These are phyloP conservation scores for Phellopilus nigrolimitatus DNA, from an alignment of 1,284 basidiomycete species.

Conservation along the genomic window DNA sequence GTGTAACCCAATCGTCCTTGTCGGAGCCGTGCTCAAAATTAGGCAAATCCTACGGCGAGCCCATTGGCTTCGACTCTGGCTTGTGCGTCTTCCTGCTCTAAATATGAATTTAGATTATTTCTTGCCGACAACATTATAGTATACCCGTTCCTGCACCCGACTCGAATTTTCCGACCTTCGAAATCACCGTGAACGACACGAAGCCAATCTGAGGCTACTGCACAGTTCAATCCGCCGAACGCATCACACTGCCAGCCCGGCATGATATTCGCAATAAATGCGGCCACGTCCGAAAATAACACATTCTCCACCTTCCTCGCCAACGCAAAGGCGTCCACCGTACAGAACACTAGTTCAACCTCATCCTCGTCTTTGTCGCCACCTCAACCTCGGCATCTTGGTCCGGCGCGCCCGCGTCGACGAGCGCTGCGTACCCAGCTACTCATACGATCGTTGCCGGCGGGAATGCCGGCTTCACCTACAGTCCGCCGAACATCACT, in stretches of 20 bases:
- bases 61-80: slow-evolving; percentile 33
- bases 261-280: slow-evolving; percentile 54
- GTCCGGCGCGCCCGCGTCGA: slow-evolving; percentile 25
- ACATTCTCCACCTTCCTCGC: slow-evolving; percentile 44
- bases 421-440: slow-evolving; percentile 29
- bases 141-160: slow-evolving; percentile 33
- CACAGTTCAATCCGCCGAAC: slow-evolving; percentile 19
- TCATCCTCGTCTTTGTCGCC: neutral
- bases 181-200: slow-evolving; percentile 28
- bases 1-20: slow-evolving; percentile 42
- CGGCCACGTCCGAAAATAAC: slow-evolving; percentile 37
- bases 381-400: slow-evolving; percentile 18
- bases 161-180: slow-evolving; percentile 25
- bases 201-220: slow-evolving; percentile 36
- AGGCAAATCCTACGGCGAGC: slow-evolving; percentile 7
- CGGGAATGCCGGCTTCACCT: slow-evolving; percentile 27
- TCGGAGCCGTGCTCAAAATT: slow-evolving; percentile 33
- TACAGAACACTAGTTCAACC: slow-evolving; percentile 3
- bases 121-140: slow-evolving; percentile 22
- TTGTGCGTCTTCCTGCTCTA: slow-evolving; percentile 33
- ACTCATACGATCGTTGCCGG: slow-evolving; percentile 42
- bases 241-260: slow-evolving; percentile 29
- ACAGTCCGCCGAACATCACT: slow-evolving; percentile 40
- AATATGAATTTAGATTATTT: slow-evolving; percentile 1
- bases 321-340: slow-evolving; percentile 24